Base-by-base conservation (phyloP, 148 eudicot genomes). In the Rhododendron mucronatum region DNA sequence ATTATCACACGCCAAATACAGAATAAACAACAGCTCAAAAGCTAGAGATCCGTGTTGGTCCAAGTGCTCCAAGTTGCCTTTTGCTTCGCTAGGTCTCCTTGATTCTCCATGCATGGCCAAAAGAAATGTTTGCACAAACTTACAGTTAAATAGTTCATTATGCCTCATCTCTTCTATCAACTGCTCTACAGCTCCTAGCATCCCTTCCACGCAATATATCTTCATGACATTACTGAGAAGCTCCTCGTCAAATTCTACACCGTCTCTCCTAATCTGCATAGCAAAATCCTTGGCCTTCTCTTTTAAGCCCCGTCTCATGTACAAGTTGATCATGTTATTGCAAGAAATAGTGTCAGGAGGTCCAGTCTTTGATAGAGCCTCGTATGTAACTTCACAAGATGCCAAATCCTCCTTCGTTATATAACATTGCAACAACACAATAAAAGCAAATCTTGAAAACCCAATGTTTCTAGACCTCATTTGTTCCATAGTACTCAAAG, bases 271-370 rank as follows among this genome's bases (percentile, higher is more conserved):
- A 71, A 92, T 89, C 85, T 90, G 95, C 71, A 89, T 47, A 75
- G 91, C 88, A 87, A 94, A 90, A 83, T 86, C 88, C 86, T 89
- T 95, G 59, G 96, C 96, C 91, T 95, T 94, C 82, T 91, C 93
- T 48, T 69, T 87, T 78, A 92, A 86, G 39, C 91, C 87, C 75
- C 88, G 85, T 85, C 83, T 93, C 89, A 89, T 59, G 83, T 91
- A 95, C 87, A 95, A 77, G 83, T 92, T 91, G 81, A 95, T 91
- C 94, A 96, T 91, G 89, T 90, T 91, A 81, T 91, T 92, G 85
- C 98, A 95, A 79, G 92, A 92, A 78, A 88, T 76, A 80, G 91
- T 89, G 90, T 93, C 96, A 82, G 94, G 94, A 87, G 61, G 81
- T 71, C 95, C 97, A 78, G 91, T 91, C 87, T 89, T 90, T 65